Evolutionary conservation across 2,329 filamentous ascomycete genomes (phyloP).

Genomic region (Botryotinia globosa): DNA sequence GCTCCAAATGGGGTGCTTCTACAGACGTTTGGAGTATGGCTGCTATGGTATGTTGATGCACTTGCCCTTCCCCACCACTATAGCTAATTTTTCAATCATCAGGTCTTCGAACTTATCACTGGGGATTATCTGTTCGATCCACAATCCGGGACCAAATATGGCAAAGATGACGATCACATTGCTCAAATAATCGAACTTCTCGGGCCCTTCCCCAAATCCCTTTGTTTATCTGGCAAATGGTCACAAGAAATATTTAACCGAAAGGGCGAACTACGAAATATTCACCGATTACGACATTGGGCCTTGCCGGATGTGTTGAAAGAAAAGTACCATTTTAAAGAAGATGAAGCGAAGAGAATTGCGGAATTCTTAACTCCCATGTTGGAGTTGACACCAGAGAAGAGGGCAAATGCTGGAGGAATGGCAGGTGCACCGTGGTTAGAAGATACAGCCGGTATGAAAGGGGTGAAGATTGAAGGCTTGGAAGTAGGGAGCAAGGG

Average conservation of each 20-base stretch:
- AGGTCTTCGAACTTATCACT: conserved; percentile 97
- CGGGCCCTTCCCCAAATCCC: conserved; percentile 85
- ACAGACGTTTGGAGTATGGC: conserved; percentile 99
- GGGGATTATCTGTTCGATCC: conserved; percentile 98
- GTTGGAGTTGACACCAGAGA: conserved; percentile 84
- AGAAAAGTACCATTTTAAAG: conserved; percentile 94
- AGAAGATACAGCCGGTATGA: conserved; percentile 85
- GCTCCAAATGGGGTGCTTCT: conserved; percentile 98
- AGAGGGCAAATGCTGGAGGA: conserved; percentile 89
- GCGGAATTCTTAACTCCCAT: conserved; percentile 84
- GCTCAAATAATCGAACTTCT: conserved; percentile 98
- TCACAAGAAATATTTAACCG: conserved; percentile 98
- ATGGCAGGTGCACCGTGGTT: conserved; percentile 87
- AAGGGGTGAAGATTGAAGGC: conserved; percentile 67
- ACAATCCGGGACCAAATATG: conserved; percentile 97
- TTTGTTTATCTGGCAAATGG: conserved; percentile 94
- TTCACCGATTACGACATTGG: conserved; percentile 95
- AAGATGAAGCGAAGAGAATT: conserved; percentile 76
- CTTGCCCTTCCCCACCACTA: not conserved
- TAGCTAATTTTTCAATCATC: not conserved
- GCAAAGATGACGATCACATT: conserved; percentile 98
- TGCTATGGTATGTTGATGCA: conserved; percentile 73
- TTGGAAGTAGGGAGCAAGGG: conserved; percentile 78
- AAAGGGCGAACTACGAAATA: conserved; percentile 95
- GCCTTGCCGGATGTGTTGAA: conserved; percentile 86